Conservation (phyloP, 108 stramenopile genomes). For the Nitzschia sp. region DNA sequence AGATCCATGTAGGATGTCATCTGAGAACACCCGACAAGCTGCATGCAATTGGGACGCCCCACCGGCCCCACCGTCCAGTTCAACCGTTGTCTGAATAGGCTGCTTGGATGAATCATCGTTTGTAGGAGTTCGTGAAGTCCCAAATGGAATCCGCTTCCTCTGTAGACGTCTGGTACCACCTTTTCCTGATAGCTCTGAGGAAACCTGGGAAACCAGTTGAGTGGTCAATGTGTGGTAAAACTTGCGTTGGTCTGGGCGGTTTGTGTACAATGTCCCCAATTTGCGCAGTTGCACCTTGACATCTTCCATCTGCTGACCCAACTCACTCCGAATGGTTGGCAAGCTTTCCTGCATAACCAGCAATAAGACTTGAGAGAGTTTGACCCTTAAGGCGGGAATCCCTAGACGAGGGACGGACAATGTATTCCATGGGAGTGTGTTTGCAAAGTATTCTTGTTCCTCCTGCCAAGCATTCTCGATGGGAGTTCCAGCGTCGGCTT, state of each 20-base stretch:
- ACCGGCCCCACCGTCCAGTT: background rate
- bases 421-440: slow-evolving; percentile 54
- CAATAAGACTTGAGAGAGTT: slow-evolving; percentile 52
- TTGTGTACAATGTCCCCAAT: slow-evolving; percentile 24
- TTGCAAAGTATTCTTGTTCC: slow-evolving; percentile 54
- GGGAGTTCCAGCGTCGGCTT: slow-evolving; percentile 40
- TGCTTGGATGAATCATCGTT: background rate
- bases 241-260: slow-evolving; percentile 45
- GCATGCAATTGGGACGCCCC: slow-evolving; percentile 44
- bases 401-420: slow-evolving; percentile 46
- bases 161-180: slow-evolving; percentile 12
- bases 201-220: slow-evolving; percentile 29
- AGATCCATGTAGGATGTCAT: slow-evolving; percentile 36
- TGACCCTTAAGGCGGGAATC: slow-evolving; percentile 44
- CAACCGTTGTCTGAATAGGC: background rate
- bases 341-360: slow-evolving; percentile 46
- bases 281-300: slow-evolving; percentile 3
- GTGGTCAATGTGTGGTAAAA: slow-evolving; percentile 42
- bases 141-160: background rate
- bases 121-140: background rate
- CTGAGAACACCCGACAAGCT: slow-evolving; percentile 31
- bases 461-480: slow-evolving; percentile 40
- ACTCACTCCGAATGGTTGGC: slow-evolving; percentile 43
- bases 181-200: slow-evolving; percentile 48
- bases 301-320: slow-evolving; percentile 17